phyloP scores from a whole-genome alignment of 1,139 yeast genomes.

The Suhomyces yuchorum region DNA sequence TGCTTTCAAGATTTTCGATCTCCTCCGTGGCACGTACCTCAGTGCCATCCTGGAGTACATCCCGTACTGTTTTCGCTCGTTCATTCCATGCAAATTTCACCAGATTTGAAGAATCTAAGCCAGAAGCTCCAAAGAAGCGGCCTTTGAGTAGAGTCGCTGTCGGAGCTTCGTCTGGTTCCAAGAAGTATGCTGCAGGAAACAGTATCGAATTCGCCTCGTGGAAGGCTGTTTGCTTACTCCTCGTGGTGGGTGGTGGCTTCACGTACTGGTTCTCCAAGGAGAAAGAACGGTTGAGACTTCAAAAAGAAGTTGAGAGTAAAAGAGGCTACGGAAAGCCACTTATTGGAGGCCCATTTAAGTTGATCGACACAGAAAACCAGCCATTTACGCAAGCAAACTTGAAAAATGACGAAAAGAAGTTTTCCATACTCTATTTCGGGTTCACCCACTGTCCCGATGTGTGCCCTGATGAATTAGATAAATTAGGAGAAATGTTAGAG shows the following conservation, averaged over 20 bases:
- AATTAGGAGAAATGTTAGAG: conserved; percentile 76
- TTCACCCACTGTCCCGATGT: conserved; percentile 97
- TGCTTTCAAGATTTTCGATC: neutral
- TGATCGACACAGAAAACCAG: conserved; percentile 70
- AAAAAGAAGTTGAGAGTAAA: conserved; percentile 80
- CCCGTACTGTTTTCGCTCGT: conserved; percentile 1
- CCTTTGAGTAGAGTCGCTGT: conserved; percentile 55
- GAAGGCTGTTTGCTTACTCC: conserved; percentile 73
- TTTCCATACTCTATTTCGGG: conserved; percentile 85
- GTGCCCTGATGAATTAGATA: conserved; percentile 96
- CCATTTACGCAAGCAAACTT: conserved; percentile 76
- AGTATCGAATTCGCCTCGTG: conserved; percentile 78
- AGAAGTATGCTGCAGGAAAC: conserved; percentile 36
- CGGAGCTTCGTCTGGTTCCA: conserved; percentile 35
- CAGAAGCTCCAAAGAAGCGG: conserved; percentile 28
- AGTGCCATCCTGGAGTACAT: neutral
- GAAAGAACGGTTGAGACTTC: conserved; percentile 70
- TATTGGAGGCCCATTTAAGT: conserved; percentile 85
- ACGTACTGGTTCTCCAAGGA: conserved; percentile 71
- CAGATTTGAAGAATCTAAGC: conserved; percentile 7
- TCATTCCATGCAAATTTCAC: conserved; percentile 1
- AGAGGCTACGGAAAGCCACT: conserved; percentile 89
- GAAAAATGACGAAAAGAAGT: conserved; percentile 59
- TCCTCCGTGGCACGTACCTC: neutral
- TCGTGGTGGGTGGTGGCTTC: conserved; percentile 68